Base-by-base conservation (phyloP, 768 basidiomycete genomes). In the Sarcomyxa edulis region DNA sequence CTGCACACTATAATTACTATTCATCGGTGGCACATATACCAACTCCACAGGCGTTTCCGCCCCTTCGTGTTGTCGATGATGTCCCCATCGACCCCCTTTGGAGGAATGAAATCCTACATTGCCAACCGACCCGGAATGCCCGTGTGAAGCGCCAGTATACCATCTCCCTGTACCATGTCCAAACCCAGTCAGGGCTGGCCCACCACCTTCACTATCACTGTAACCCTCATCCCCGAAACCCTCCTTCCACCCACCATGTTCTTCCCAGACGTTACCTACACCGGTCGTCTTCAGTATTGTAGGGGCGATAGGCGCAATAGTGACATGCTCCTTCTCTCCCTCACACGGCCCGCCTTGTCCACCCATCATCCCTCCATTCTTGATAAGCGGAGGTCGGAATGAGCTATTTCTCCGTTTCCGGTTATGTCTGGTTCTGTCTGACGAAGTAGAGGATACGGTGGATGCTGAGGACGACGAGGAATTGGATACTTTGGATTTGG, bases 221-320 rank as follows among this genome's bases (percentile, higher is more conserved):
- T 35, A 34, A 35, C 12, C 14, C 44, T 45, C 37, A 38, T 29
- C 14, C n/a, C 37, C 34, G 38, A 14, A 33, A 18, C 27, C 32
- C 34, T 26, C 18, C 21, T 39, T 37, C 45, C 45, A 42, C 36
- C 39, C 47, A 18, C 35, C 43, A 14, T 22, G 28, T 35, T 41
- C 48, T n/a, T n/a, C n/a, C n/a, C n/a, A n/a, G n/a, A n/a, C n/a
- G 35, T 76, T 72, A 5, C 69, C 72, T 8, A 69, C 62, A 1
- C 72, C 67, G 7, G 68, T 75, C 12, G 88, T 88, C 66, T 98
- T 99, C 47, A 98, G 71, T 32, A 88, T 74, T 4, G 96, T 94
- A 6, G 77, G 76, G 21, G 73, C 68, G 42, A 74, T 74, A 9
- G 63, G 69, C 12, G 63, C 72, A 45, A 71, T 73, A 15, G 62